A percentile compares a stretch with the other conserved stretches of the same genome.
These are phyloP conservation scores for Cinchona pubescens DNA, from an alignment of 257 asterid species.

Conservation along the genomic window DNA sequence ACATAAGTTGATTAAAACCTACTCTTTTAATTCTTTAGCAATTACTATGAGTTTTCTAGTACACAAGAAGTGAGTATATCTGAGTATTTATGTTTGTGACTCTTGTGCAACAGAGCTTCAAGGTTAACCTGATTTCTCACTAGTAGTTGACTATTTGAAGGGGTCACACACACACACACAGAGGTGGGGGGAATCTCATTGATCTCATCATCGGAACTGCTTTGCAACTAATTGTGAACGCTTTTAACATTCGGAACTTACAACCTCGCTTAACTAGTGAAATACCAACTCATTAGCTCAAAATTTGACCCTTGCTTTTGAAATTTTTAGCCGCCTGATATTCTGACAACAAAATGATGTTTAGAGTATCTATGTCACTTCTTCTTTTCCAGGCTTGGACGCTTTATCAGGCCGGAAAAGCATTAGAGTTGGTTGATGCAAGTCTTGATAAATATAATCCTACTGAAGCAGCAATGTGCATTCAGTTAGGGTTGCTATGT, in stretches of 20 bases:
- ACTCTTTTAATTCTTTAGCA: too few species aligned
- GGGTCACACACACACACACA: too few species aligned
- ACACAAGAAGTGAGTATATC: background rate
- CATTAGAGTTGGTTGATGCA: constrained; percentile 52
- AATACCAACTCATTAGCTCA: background rate
- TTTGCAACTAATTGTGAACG: background rate
- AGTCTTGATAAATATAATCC: constrained; percentile 37
- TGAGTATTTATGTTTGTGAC: background rate
- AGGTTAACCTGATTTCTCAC: background rate
- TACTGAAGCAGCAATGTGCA: constrained; percentile 61
- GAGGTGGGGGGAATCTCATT: background rate
- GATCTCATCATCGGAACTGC: background rate
- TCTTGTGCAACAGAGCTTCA: background rate
- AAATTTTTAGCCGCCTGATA: background rate
- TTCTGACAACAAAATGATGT: background rate
- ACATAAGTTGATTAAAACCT: too few species aligned
- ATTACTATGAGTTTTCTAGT: too few species aligned
- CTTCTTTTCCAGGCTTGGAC: constrained; percentile 54
- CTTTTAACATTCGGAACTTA: too few species aligned
- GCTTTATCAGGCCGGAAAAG: constrained; percentile 44
- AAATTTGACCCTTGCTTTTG: background rate
- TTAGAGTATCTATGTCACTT: background rate
- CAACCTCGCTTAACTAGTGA: background rate
- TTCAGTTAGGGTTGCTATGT: constrained; percentile 72
- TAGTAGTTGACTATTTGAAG: too few species aligned